These are phyloP conservation scores for Neurospora pannonica DNA, from an alignment of 495 filamentous ascomycete species.

Conservation along the genomic window DNA sequence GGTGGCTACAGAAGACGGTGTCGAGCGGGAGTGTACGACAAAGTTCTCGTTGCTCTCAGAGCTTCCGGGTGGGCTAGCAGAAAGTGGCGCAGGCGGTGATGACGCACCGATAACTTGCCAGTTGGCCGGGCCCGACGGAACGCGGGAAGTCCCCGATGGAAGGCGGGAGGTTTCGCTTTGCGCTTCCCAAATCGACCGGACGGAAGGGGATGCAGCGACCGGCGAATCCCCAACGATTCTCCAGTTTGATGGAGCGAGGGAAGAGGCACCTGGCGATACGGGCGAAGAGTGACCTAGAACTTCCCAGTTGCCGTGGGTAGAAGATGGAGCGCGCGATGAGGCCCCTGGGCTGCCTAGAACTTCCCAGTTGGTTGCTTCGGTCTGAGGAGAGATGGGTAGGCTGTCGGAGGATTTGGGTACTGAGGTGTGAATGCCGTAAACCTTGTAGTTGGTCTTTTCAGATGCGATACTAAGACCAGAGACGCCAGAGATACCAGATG, in stretches of 20 bases:
- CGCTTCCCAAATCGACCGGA: background rate
- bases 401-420: constrained; percentile 28
- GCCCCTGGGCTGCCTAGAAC: constrained; percentile 24
- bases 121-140: background rate
- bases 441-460: constrained; percentile 45
- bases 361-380: constrained; percentile 32
- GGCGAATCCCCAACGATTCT: background rate
- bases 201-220: background rate
- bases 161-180: background rate
- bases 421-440: constrained; percentile 30
- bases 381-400: constrained; percentile 23
- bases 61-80: constrained; percentile 18
- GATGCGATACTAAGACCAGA: constrained; percentile 33
- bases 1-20: constrained; percentile 25
- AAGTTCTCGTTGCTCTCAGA: constrained; percentile 32
- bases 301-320: constrained; percentile 31
- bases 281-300: constrained; percentile 18
- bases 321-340: constrained; percentile 22
- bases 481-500: constrained; percentile 18
- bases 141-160: background rate
- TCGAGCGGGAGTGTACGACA: constrained; percentile 34
- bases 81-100: constrained; percentile 2
- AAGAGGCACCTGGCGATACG: background rate
- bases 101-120: background rate
- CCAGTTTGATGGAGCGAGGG: background rate